Base-by-base conservation (phyloP, 352 stramenopile species). In the Ophiocytium majus region DNA sequence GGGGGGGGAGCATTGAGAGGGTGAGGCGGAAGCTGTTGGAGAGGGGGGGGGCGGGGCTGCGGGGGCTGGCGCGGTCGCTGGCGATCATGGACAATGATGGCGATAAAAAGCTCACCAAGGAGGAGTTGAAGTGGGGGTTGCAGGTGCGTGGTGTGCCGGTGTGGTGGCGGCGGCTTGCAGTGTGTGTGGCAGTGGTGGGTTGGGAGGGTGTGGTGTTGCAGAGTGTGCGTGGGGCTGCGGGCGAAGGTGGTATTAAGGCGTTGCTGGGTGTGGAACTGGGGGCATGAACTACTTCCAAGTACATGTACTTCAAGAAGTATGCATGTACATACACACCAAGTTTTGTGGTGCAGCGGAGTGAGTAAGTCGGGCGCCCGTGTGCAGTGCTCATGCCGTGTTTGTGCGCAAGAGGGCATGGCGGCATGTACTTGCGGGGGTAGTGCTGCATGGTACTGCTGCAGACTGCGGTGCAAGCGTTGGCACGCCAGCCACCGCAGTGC, bases 51-150 rank as follows among this genome's bases (percentile, higher is more conserved):
- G 34, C 31, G 31, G 64, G 64, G 31, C 31, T 37, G 34, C 31
- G 83, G 35, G 86, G 80, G 17, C 75, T 91, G 14, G 80, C 86
- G 10, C 85, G 82, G 5, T 57, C 90, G 31, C 63, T 91, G 17
- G 78, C 63, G 19, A 91, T 92, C 76, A 92, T 91, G 87, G 89
- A 91, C 76, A 89, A 91, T 63, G 84, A 80, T 33, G 87, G 89
- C 14, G 89, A 91, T 36, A 89, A 86, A 19, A 34, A 31, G n/a
- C 82, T 91, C 9, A 81, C 84, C 63, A 85, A 88, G 23, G 89
- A 91, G 75, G 89, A 91, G 49, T 76, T 91, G 19, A 87, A 86
- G 50, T 91, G 74, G 32, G 89, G 89, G 36, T 64, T 91, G 33
- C 86, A 86, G 34, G 89, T 76, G 31, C 31, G 64, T 76, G 31